Base-by-base conservation (phyloP, 306 rosid species). In the Benincasa hispida region DNA sequence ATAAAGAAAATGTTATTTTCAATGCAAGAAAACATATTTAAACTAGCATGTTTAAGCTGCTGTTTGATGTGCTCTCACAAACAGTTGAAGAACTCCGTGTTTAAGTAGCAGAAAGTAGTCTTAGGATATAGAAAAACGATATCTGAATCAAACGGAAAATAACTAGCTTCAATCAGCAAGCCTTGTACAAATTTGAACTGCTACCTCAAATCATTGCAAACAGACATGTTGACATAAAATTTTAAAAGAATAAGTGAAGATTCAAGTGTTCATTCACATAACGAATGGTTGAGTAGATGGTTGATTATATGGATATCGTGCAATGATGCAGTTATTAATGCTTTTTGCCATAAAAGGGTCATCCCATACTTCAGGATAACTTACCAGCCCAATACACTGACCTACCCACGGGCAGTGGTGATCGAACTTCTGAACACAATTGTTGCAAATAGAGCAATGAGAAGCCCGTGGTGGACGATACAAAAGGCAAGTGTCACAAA, bases 381-480 rank as follows among this genome's bases (percentile, higher is more conserved):
- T 89, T 83, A 93, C 98, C 72, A 81, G 67, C 80, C 91, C 98
- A 86, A 93, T 91, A 72, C 98, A 93, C 79, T 93, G 97, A 75
- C 98, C 98, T 76, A 93, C 97, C 98, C 98, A 91, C 19, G 97
- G 98, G 83, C 97, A 93, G 65, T 93, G 98, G 79, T 93, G 98
- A 87, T 93, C 98, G 57, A 93, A 91, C 83, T 93, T 93, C 72
- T 89, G 93, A 56, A 93, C 98, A 77, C 98, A 93, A 67, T 93
- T 93, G 80, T 93, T 91, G 86, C 98, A 93, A 45, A 93, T 83
- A 5, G 98, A 91, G 69, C 98, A 93, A 83, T 93, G 98, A 48
- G 98, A 93, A 54, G 97, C 98, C 1, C 98, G 92, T 0, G 98
- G 96, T 10, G 93, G 98, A 42, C 98, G 96, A 84, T 89, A 93